A percentile compares a stretch with the other conserved stretches of the same genome.
phyloP scores from a whole-genome alignment of 2,329 filamentous ascomycete species.

The Trichoderma sp. region DNA sequence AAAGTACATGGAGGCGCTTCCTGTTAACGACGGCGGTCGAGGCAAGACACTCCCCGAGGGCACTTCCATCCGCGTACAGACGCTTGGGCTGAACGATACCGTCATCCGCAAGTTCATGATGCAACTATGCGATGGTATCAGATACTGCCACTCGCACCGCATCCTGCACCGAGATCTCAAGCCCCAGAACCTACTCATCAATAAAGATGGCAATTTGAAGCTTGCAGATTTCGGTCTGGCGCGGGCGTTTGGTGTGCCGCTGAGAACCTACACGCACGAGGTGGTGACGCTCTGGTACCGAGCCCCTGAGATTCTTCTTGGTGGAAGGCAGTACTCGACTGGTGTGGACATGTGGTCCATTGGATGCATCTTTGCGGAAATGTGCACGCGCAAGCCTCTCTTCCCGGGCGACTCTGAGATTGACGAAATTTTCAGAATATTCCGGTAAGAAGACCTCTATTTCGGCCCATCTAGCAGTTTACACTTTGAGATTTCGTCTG shows the following conservation, averaged over 20 bases:
- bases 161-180: constrained; percentile 88
- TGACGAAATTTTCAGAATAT: constrained; percentile 57
- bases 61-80: constrained; percentile 63
- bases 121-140: constrained; percentile 81
- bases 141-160: constrained; percentile 87
- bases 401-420: constrained; percentile 84
- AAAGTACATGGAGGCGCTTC: constrained; percentile 93
- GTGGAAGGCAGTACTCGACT: constrained; percentile 89
- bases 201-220: constrained; percentile 86
- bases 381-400: constrained; percentile 90
- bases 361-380: constrained; percentile 93
- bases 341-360: constrained; percentile 97
- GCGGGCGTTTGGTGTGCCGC: constrained; percentile 85
- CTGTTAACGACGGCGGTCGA: constrained; percentile 80
- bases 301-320: constrained; percentile 85
- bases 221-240: constrained; percentile 89
- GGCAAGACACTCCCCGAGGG: constrained; percentile 85
- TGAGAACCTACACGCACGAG: constrained; percentile 93
- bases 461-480: neutral
- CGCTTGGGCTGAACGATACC: constrained; percentile 72
- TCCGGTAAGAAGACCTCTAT: constrained; percentile 61
- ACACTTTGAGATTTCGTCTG: neutral
- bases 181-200: constrained; percentile 86
- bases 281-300: constrained; percentile 95
- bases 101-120: constrained; percentile 95